Conservation (phyloP, 2,329 filamentous ascomycete species). For the Aspergillus intermedius region DNA sequence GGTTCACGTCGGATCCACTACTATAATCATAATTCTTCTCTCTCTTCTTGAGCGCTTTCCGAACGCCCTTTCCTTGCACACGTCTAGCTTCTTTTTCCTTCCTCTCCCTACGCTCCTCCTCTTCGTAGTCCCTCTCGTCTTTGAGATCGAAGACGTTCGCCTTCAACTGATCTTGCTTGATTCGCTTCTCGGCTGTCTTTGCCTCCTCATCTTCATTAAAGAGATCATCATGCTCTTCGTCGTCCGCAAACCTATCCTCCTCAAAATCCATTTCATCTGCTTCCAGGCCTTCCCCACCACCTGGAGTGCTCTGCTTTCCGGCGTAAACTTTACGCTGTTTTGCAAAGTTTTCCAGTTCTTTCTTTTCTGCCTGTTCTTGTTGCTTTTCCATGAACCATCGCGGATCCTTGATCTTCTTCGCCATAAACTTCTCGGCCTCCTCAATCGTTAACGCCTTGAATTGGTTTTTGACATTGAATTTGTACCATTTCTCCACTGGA, state of each 20-base stretch:
- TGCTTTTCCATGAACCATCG: slow-evolving; percentile 71
- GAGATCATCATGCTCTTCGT: slow-evolving; percentile 70
- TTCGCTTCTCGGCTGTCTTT: slow-evolving; percentile 64
- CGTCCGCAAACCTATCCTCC: slow-evolving; percentile 73
- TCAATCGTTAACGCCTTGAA: slow-evolving; percentile 75
- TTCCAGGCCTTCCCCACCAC: slow-evolving; percentile 48
- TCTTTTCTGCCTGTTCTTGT: slow-evolving; percentile 48
- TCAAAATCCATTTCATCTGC: slow-evolving; percentile 63
- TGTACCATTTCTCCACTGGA: slow-evolving; percentile 94
- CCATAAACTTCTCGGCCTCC: slow-evolving; percentile 78
- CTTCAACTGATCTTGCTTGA: slow-evolving; percentile 74
- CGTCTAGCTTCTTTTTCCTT: slow-evolving; percentile 61
- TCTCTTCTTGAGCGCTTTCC: slow-evolving; percentile 74
- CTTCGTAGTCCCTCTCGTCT: slow-evolving; percentile 63
- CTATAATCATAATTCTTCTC: slow-evolving; percentile 86
- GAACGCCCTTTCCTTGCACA: slow-evolving; percentile 66
- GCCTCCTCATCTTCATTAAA: slow-evolving; percentile 79
- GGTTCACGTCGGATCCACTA: slow-evolving; percentile 57
- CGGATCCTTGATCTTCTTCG: slow-evolving; percentile 66
- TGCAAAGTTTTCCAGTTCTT: slow-evolving; percentile 52
- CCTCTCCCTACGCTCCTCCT: slow-evolving; percentile 59
- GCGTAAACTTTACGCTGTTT: slow-evolving; percentile 42
- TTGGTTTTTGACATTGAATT: slow-evolving; percentile 47
- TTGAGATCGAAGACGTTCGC: slow-evolving; percentile 79
- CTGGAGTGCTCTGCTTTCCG: slow-evolving; percentile 39